Conservation (phyloP, 176 grass and related monocot species). For the Rhynchospora pubera region DNA sequence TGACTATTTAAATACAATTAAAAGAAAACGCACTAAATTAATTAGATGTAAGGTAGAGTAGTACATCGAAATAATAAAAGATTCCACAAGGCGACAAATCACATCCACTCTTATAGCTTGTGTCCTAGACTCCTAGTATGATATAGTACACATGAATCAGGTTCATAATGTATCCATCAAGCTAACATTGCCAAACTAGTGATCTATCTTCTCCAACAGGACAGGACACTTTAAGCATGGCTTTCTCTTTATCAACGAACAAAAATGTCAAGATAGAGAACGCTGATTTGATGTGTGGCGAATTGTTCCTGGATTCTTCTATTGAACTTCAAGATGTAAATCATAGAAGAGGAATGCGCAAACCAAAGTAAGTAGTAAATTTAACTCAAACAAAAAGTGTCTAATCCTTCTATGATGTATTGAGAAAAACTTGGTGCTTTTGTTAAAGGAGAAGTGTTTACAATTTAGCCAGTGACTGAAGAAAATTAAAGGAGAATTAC, state of each 20-base stretch:
- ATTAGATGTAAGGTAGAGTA: too few relatives aligned
- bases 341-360: not conserved
- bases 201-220: not conserved
- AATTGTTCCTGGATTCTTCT: not conserved
- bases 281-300: not conserved
- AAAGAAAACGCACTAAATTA: too few relatives aligned
- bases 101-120: too few relatives aligned
- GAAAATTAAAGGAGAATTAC: too few relatives aligned
- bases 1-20: too few relatives aligned
- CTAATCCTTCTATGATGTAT: not conserved
- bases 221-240: not conserved
- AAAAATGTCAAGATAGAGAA: not conserved
- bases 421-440: not conserved
- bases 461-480: too few relatives aligned
- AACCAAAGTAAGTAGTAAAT: conserved; percentile 4
- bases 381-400: not conserved
- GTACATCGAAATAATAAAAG: too few relatives aligned
- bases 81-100: too few relatives aligned
- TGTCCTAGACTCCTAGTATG: too few relatives aligned
- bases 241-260: not conserved
- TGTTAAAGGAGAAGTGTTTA: too few relatives aligned
- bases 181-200: not conserved
- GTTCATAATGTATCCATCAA: not conserved
- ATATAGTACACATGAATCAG: too few relatives aligned
- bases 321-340: not conserved